phyloP scores from a whole-genome alignment of 31 red algal genomes.

The Porphyra umbilicalis region DNA sequence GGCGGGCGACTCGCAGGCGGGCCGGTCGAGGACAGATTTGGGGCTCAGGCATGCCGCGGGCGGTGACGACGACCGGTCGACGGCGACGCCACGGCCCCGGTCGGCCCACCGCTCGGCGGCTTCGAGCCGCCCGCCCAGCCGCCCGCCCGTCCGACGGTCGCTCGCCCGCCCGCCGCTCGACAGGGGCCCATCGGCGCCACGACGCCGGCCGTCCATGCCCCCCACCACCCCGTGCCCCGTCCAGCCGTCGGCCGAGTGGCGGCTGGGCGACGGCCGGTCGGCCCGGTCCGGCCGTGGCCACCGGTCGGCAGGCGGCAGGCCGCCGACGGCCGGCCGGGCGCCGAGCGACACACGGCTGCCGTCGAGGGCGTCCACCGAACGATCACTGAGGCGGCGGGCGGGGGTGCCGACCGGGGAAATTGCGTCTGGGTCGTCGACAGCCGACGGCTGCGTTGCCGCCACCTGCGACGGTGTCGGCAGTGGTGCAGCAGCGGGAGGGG shows the following conservation, averaged over 20 bases:
- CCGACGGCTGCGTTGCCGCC: not conserved
- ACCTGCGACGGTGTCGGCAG: not conserved
- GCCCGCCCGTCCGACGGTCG: not conserved
- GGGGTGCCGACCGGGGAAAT: not conserved
- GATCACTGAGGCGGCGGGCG: not conserved
- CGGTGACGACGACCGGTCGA: not conserved
- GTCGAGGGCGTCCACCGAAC: not conserved
- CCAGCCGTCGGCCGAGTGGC: not conserved
- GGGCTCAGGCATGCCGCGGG: not conserved
- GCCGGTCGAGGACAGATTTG: no score
- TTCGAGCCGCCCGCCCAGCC: not conserved
- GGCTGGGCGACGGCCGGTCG: not conserved
- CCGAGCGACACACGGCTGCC: not conserved
- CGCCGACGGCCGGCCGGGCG: not conserved
- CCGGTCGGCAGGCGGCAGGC: not conserved
- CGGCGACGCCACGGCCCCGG: not conserved
- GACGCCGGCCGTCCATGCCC: not conserved
- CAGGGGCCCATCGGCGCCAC: not conserved
- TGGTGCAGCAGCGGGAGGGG: not conserved
- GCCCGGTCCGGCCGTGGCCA: not conserved
- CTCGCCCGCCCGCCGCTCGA: not conserved
- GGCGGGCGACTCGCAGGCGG: not conserved
- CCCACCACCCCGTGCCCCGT: not conserved
- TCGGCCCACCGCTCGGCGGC: not conserved
- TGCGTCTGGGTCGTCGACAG: not conserved